Evolutionary conservation across 2,329 filamentous ascomycete genomes (phyloP).

Genomic region (Cladobotryum mycophilum): DNA sequence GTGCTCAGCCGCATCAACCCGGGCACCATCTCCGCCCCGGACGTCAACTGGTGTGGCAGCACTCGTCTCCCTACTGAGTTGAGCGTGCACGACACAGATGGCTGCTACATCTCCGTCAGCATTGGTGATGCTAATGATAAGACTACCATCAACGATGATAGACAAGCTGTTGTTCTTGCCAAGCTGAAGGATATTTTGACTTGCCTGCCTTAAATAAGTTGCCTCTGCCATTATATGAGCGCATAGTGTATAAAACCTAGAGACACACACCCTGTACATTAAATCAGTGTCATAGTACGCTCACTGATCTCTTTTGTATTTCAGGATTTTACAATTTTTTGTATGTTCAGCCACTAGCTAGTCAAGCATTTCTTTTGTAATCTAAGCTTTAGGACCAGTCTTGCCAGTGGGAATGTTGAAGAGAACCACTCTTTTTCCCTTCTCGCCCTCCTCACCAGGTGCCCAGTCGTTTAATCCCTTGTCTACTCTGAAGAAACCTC

Average conservation of each 20-base stretch:
- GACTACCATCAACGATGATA: slow-evolving; percentile 37
- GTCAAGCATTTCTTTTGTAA: not conserved
- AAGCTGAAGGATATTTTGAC: slow-evolving; percentile 27
- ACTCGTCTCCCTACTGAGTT: slow-evolving; percentile 53
- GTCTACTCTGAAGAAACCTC: slow-evolving; percentile 88
- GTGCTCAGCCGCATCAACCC: slow-evolving; percentile 57
- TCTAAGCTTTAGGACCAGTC: slow-evolving; percentile 15
- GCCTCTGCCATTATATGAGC: not conserved
- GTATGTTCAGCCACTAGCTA: not conserved
- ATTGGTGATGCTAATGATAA: slow-evolving; percentile 56
- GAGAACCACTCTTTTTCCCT: slow-evolving; percentile 45
- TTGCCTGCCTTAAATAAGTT: slow-evolving; percentile 18
- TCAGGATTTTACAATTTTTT: not conserved
- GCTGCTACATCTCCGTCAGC: slow-evolving; percentile 58
- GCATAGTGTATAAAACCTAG: too few species aligned
- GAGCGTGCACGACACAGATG: slow-evolving; percentile 41
- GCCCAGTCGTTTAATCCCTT: slow-evolving; percentile 47
- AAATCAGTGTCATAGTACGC: too few species aligned
- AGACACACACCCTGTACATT: too few species aligned
- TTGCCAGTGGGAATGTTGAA: slow-evolving; percentile 52
- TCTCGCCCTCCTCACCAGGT: slow-evolving; percentile 42
- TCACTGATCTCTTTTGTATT: not conserved
- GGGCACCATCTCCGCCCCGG: slow-evolving; percentile 44
- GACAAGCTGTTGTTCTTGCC: slow-evolving; percentile 24
- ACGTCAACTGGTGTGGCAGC: slow-evolving; percentile 52